A percentile compares a stretch with the other conserved stretches of the same genome.
These are phyloP conservation scores for Chrysoporthe deuterocubensis DNA, from an alignment of 2,329 filamentous ascomycete genomes.

Conservation along the genomic window DNA sequence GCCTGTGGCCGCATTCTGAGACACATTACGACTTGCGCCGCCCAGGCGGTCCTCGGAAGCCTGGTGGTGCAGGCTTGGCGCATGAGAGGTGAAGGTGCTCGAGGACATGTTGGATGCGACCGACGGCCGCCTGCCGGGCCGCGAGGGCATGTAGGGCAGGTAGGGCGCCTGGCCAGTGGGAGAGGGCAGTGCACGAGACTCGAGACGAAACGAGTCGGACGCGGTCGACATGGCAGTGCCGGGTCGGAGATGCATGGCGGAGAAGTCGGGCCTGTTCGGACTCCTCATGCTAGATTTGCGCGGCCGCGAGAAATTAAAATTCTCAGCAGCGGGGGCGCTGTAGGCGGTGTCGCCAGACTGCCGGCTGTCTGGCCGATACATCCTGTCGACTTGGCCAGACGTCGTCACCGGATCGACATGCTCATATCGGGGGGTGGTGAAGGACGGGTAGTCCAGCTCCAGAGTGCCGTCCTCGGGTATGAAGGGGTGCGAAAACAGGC, in stretches of 20 bases:
- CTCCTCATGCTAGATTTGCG: conserved; percentile 56
- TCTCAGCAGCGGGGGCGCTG: conserved; percentile 40
- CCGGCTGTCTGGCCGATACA: conserved; percentile 39
- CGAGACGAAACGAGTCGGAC: conserved; percentile 26
- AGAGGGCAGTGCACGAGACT: conserved; percentile 19
- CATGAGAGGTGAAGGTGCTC: conserved; percentile 20
- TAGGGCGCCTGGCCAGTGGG: conserved; percentile 14
- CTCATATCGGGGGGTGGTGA: conserved; percentile 31
- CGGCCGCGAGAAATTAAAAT: conserved; percentile 64
- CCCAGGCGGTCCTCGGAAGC: conserved; percentile 26
- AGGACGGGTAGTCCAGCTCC: conserved; percentile 26
- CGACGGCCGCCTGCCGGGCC: conserved; percentile 23
- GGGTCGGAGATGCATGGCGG: conserved; percentile 25
- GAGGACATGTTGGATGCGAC: conserved; percentile 26
- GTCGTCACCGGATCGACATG: conserved; percentile 27
- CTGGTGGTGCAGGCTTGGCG: conserved; percentile 25
- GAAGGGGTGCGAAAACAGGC: conserved; percentile 40
- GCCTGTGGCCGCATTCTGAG: conserved; percentile 28
- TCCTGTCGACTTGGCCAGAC: conserved; percentile 31
- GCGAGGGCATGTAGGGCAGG: conserved; percentile 12
- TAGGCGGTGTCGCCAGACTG: conserved; percentile 36
- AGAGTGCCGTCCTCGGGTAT: conserved; percentile 34
- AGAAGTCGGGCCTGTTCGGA: conserved; percentile 29
- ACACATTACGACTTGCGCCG: conserved; percentile 26
- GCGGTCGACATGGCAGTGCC: conserved; percentile 23